A percentile compares a stretch with the other conserved stretches of the same genome.
These are phyloP conservation scores for Cajanus cajan DNA, from an alignment of 306 rosid species.

Conservation along the genomic window DNA sequence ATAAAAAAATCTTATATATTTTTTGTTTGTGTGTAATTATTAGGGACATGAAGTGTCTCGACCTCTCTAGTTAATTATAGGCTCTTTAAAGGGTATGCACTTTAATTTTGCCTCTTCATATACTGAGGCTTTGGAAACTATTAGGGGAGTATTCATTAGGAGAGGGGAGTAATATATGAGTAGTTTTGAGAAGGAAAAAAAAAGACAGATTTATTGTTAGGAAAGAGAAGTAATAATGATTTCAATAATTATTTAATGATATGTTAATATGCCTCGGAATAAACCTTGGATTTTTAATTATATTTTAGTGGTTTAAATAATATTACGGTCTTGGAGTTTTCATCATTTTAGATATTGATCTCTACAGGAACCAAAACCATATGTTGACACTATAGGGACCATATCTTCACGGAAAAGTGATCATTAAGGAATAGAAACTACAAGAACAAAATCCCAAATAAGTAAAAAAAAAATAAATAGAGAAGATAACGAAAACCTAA, in stretches of 20 bases:
- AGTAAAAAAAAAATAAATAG: background rate
- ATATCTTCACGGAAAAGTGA: background rate
- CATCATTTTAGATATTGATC: background rate
- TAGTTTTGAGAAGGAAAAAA: no score
- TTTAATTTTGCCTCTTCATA: no score
- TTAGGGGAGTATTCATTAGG: no score
- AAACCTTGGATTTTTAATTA: background rate
- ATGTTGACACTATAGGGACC: background rate
- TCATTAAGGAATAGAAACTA: background rate
- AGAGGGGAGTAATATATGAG: no score
- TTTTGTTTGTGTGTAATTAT: no score
- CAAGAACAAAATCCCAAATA: background rate
- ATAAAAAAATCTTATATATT: no score
- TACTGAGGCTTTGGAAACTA: no score
- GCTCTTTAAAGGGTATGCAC: no score
- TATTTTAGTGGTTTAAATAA: background rate
- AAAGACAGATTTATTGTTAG: no score
- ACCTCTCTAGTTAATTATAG: no score
- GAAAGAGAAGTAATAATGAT: no score
- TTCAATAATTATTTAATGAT: background rate
- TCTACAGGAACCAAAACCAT: background rate
- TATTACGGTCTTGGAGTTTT: background rate
- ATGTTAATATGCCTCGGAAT: background rate
- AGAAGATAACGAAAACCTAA: background rate
- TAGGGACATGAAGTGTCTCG: no score